phyloP scores from a whole-genome alignment of 2,329 filamentous ascomycete genomes.

The Trichophyton mentagrophytes region DNA sequence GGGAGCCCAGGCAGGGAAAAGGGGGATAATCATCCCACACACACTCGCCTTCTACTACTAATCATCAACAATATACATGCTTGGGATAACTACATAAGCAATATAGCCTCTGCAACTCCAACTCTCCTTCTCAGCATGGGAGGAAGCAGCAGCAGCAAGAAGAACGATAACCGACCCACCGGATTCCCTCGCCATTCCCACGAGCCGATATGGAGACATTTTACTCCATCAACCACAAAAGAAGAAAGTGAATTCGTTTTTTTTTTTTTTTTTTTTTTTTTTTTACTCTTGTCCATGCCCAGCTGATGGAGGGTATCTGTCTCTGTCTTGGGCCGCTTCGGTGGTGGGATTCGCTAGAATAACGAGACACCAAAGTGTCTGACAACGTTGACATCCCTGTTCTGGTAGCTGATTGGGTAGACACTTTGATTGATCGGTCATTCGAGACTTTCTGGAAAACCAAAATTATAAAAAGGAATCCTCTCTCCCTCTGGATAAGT shows the following conservation, averaged over 20 bases:
- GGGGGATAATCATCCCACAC: background rate
- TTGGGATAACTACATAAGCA: too few species aligned
- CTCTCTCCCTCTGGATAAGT: background rate
- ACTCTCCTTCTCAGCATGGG: too few species aligned
- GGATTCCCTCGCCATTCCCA: background rate
- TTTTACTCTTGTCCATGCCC: slow-evolving; percentile 2
- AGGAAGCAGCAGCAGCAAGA: too few species aligned
- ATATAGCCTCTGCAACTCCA: too few species aligned
- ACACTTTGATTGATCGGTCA: slow-evolving; percentile 9
- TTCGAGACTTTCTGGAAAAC: slow-evolving; percentile 16
- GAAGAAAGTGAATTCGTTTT: background rate
- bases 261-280: too few species aligned
- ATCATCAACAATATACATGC: background rate
- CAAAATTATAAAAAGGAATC: background rate
- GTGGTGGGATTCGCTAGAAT: slow-evolving; percentile 14
- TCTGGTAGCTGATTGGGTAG: slow-evolving; percentile 14
- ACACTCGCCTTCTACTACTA: background rate
- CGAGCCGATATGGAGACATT: slow-evolving; percentile 2
- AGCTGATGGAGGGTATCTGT: slow-evolving; percentile 16
- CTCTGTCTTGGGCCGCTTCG: slow-evolving; percentile 16
- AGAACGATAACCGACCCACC: background rate
- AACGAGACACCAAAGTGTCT: slow-evolving; percentile 10
- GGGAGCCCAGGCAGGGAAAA: background rate
- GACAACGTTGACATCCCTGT: slow-evolving; percentile 13
- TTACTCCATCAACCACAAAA: background rate